Percentiles rank a stretch among this genome's conserved stretches.
Evolutionary conservation across 176 grass and related monocot species (phyloP).

Genomic region (Carex littledalei): DNA sequence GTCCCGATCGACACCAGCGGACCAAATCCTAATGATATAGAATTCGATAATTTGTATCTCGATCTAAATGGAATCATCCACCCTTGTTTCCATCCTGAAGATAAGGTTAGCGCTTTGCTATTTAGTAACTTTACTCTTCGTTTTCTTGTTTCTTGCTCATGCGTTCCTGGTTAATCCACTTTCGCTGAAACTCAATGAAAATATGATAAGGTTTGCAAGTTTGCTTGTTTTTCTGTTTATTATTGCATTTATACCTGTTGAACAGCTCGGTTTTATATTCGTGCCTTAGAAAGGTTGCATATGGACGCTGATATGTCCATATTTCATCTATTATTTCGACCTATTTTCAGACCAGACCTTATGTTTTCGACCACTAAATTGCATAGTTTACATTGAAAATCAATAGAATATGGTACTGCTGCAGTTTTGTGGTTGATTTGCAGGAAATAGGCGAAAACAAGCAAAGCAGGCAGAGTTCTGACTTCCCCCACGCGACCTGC

Average conservation of each 20-base stretch:
- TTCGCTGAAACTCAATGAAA: neutral
- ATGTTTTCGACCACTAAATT: too few relatives aligned
- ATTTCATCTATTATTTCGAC: too few relatives aligned
- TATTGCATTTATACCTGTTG: neutral
- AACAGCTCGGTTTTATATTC: neutral
- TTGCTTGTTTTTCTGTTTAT: neutral
- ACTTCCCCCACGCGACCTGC: too few relatives aligned
- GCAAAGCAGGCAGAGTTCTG: too few relatives aligned
- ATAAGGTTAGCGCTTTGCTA: conserved; percentile 3
- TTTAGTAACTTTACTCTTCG: neutral
- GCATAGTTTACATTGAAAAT: too few relatives aligned
- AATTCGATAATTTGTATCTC: conserved; percentile 54
- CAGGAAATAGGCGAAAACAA: too few relatives aligned
- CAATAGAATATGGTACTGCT: too few relatives aligned
- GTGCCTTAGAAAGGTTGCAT: neutral
- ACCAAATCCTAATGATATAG: conserved; percentile 39
- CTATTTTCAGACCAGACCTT: too few relatives aligned
- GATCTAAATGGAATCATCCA: conserved; percentile 46
- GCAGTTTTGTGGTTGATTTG: too few relatives aligned
- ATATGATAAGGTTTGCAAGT: neutral
- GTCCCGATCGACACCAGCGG: conserved; percentile 26
- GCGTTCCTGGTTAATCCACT: neutral
- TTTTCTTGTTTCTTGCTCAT: neutral
- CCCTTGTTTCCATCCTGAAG: conserved; percentile 48
- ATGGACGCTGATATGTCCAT: too few relatives aligned